Evolutionary conservation across 106 monocot species (phyloP), one percentile per base, ranked within the genome.

Genomic region (Dioscorea dumetorum): DNA sequence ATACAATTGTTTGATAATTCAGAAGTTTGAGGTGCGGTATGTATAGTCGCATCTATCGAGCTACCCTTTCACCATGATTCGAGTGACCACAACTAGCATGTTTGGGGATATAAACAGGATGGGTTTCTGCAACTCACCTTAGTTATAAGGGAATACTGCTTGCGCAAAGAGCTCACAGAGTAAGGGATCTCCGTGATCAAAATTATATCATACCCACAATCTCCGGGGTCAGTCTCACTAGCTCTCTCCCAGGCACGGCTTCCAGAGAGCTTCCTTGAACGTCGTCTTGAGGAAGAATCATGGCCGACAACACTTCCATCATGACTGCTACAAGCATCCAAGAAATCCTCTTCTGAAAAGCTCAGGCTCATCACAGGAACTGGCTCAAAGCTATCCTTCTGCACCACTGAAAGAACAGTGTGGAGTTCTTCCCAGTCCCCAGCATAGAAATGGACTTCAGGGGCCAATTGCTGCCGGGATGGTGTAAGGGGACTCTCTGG

Each of bases 191-290:
- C 91, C 33, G 81, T 66, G 41, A 95, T 77, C 21, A 95, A 58
- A 70, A 88, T 78, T 23, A 91, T 72, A 58, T 95, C 95, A 72
- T 95, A 95, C 3, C 95, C 95, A 16, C 88, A 88, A 33, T 86
- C 86, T 60, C 53, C 81, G 22, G 59, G 23, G 22, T 78, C 78
- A 0, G 57, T 76, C 33, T 95, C 95, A 67, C 51, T 88, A 57
- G 83, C 95, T 70, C 95, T 95, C 85, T 88, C 95, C 84, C 95
- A 95, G 13, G 95, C 88, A 50, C 88, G 95, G 67, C 88, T 95
- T 34, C 91, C 88, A 3, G 88, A 91, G 31, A 88, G 85, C 73
- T 91, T 95, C 76, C 88, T 85, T 8, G 94, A 91, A 48, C 77
- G 59, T 50, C 77, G 59, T 53, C 82, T 79, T 7, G 76, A 77